These are phyloP conservation scores for Solanum sejunctum DNA, from an alignment of 257 asterid genomes.

Conservation along the genomic window DNA sequence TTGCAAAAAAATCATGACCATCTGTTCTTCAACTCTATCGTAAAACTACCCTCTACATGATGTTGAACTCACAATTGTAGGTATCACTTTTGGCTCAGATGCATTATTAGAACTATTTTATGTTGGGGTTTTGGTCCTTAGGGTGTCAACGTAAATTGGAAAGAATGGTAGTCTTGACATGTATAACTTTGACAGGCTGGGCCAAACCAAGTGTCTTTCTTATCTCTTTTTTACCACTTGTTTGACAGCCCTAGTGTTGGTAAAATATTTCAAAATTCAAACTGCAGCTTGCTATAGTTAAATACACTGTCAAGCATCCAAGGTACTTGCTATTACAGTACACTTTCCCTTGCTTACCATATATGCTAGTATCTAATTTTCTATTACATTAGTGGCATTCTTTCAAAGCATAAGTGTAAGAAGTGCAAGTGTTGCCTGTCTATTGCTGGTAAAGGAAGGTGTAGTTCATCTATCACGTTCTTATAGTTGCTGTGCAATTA, in stretches of 20 bases:
- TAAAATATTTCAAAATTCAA: not conserved
- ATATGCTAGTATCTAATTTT: not conserved
- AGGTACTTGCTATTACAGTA: not conserved
- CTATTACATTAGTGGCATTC: not conserved
- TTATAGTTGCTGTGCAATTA: not conserved
- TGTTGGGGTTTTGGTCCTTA: not conserved
- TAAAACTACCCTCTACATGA: not conserved
- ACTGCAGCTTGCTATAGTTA: not conserved
- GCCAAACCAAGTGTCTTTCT: not conserved
- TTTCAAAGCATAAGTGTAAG: not conserved
- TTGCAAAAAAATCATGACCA: not conserved
- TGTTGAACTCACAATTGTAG: not conserved
- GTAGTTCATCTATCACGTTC: not conserved
- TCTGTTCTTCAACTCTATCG: not conserved
- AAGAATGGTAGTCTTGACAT: not conserved
- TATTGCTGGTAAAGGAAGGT: not conserved
- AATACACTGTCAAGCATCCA: not conserved
- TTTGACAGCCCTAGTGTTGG: not conserved
- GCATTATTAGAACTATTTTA: not conserved
- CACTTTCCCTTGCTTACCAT: not conserved
- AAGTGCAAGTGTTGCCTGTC: not conserved
- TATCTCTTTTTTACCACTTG: not conserved
- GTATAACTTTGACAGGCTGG: not conserved
- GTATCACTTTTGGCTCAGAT: not conserved
- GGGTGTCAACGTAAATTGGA: not conserved